These are phyloP conservation scores for Nyctanthes arbortristis DNA, from an alignment of 257 asterid genomes.

Conservation along the genomic window DNA sequence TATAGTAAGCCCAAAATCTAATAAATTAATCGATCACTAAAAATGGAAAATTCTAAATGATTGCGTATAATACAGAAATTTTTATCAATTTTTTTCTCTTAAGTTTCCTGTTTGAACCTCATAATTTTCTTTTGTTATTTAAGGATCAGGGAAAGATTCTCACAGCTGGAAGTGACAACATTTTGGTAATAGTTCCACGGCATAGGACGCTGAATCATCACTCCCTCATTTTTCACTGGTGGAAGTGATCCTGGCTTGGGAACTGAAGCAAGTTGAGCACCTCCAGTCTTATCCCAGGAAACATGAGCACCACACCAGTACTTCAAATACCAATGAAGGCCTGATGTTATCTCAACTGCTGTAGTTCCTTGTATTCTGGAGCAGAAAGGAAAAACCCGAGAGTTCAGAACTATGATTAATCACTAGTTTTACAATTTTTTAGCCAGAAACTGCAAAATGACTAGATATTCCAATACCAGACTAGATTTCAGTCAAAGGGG, in stretches of 20 bases:
- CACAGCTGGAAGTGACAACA: conserved; percentile 99
- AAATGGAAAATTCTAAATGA: too few species aligned
- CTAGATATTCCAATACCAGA: background rate
- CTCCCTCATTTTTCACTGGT: conserved; percentile 57
- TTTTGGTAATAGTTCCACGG: conserved; percentile 98
- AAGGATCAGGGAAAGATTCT: too few species aligned
- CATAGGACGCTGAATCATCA: conserved; percentile 68
- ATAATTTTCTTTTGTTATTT: too few species aligned
- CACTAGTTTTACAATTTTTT: conserved; percentile 8
- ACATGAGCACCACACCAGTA: conserved; percentile 91
- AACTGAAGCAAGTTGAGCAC: conserved; percentile 76
- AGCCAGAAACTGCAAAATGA: conserved; percentile 3
- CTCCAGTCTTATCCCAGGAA: conserved; percentile 99
- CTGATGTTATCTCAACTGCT: conserved; percentile 82
- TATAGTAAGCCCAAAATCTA: too few species aligned
- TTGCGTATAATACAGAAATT: background rate
- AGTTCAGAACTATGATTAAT: conserved; percentile 3
- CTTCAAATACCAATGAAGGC: conserved; percentile 93
- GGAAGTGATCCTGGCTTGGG: conserved; percentile 86
- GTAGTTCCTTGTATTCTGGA: conserved; percentile 87
- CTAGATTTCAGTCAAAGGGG: background rate
- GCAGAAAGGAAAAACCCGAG: conserved; percentile 8
- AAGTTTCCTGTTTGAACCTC: conserved; percentile 8
- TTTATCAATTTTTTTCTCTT: background rate
- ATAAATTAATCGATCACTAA: too few species aligned